phyloP scores from a whole-genome alignment of 495 filamentous ascomycete species.

The Penicillium daleae region DNA sequence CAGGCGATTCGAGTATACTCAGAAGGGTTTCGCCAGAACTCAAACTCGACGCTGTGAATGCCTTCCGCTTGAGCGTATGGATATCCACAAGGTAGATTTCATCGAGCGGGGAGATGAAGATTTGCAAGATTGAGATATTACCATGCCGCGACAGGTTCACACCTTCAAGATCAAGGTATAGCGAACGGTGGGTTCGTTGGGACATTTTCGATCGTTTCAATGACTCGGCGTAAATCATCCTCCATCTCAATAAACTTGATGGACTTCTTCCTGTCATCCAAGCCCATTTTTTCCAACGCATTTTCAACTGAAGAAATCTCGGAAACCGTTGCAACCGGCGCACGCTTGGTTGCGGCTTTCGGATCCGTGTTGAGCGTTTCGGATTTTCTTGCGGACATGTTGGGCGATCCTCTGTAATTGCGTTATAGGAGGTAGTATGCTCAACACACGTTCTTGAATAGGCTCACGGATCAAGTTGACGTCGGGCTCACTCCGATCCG shows the following conservation, averaged over 20 bases:
- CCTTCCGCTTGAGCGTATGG: slow-evolving; percentile 41
- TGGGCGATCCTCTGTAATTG: neutral
- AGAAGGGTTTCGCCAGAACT: slow-evolving; percentile 46
- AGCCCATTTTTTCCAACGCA: neutral
- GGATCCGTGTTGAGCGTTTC: neutral
- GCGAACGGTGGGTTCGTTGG: slow-evolving; percentile 13
- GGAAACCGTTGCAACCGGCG: neutral
- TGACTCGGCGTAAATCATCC: neutral
- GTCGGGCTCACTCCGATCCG: neutral
- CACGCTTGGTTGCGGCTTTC: neutral
- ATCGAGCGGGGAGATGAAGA: slow-evolving; percentile 30
- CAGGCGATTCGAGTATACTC: slow-evolving; percentile 49
- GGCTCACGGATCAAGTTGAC: neutral
- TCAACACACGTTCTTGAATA: neutral
- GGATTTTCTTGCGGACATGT: neutral
- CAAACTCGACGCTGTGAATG: slow-evolving; percentile 44
- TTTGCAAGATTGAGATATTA: slow-evolving; percentile 53
- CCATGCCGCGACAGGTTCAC: slow-evolving; percentile 51
- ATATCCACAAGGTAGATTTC: slow-evolving; percentile 56
- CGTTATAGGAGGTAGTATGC: neutral
- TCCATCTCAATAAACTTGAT: neutral
- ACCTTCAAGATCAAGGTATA: slow-evolving; percentile 63
- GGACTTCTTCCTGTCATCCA: neutral
- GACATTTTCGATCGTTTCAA: neutral
- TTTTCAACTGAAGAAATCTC: neutral